Evolutionary conservation across 2,329 filamentous ascomycete species (phyloP), one percentile per base, ranked within the genome.

Genomic region (Phaeomoniella chlamydospora): DNA sequence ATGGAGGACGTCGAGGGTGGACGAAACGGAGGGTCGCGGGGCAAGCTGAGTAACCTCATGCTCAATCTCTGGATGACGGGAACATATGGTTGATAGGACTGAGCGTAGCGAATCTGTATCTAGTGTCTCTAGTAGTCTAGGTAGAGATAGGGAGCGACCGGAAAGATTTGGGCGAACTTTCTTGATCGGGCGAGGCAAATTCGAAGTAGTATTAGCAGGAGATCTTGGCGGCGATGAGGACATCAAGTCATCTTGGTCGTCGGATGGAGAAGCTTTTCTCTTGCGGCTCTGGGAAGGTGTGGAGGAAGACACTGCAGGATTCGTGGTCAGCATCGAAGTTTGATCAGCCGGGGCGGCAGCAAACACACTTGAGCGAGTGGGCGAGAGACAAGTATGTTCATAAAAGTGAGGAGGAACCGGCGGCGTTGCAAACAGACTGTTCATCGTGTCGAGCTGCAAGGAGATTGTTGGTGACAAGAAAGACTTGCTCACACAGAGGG

Each of bases 121-220:
- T 31, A 98, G 74, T 0, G 90, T 96, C 61, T 98, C 88, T 43
- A 98, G 76, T n/a, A 98, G 72, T 50, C 90, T 79, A 39, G 75
- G 68, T 15, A 83, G 62, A 15, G 75, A 61, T 33, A 84, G 65
- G 33, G 77, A 74, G 16, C 14, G 18, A 29, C 77, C 77, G 15
- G 68, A 69, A 40, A 85, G 57, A 47, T 92, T 86, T 46, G 77
- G 73, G 40, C 75, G 70, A 44, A 70, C 62, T 41, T 73, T 67
- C 57, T 80, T 80, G 45, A 64, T 80, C 53, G 82, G 84, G 35
- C 74, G 67, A 43, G 79, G 65, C 17, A 92, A 72, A 38, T 76
- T 66, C 49, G 84, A 74, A 43, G 75, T 64, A 45, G 78, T 65
- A 40, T 81, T 70, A 41, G 82, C 80, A 33, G 88, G 86, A 29